Conservation (phyloP, 163 green algal species). For the Chlorella variabilis region DNA sequence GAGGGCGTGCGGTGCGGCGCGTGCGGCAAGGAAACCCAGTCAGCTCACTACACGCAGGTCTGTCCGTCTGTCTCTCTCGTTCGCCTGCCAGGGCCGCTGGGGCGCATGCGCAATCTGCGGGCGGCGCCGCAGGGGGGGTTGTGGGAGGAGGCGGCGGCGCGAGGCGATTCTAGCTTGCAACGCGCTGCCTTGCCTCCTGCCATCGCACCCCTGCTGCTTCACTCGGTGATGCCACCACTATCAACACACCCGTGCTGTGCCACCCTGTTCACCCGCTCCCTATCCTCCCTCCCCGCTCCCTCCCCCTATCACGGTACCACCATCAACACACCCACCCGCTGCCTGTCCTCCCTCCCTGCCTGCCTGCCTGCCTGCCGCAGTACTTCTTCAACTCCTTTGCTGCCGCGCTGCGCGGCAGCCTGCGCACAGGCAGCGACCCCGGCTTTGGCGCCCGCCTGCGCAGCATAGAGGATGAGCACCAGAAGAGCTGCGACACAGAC, state of each 20-base stretch:
- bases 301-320: no score
- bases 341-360: conserved; percentile 28
- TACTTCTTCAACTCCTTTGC: conserved; percentile 19
- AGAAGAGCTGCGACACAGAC: conserved; percentile 32
- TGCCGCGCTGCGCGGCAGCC: neutral
- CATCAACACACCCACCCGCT: conserved; percentile 6
- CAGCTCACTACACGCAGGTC: conserved; percentile 40
- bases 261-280: no score
- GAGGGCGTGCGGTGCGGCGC: conserved; percentile 20
- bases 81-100: neutral
- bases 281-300: no score
- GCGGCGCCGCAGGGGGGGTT: no score
- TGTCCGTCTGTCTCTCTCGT: no score
- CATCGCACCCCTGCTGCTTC: conserved; percentile 49
- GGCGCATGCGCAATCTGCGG: no score
- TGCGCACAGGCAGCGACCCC: neutral
- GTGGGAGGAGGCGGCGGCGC: no score
- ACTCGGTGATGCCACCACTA: conserved; percentile 19
- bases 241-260: no score
- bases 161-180: no score
- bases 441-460: conserved; percentile 18
- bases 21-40: conserved; percentile 54
- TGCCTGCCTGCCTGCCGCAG: conserved; percentile 55
- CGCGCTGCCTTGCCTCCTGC: no score
- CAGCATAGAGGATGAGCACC: neutral